These are phyloP conservation scores for Allium sativum DNA, from an alignment of 106 monocot species.

Conservation along the genomic window DNA sequence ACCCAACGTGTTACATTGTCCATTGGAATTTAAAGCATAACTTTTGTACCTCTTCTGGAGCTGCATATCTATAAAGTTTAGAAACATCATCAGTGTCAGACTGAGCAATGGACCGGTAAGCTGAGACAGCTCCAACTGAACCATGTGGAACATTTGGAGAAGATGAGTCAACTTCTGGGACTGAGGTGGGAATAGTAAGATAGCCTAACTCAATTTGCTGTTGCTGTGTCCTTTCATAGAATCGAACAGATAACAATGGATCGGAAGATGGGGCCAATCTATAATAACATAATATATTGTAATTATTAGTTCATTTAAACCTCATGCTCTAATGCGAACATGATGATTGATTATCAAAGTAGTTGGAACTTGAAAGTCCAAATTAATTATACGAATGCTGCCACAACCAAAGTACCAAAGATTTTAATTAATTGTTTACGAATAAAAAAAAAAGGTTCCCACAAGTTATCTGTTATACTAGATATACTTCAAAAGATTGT, in stretches of 20 bases:
- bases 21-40: not conserved
- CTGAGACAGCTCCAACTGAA: slow-evolving; percentile 76
- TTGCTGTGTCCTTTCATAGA: slow-evolving; percentile 74
- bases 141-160: slow-evolving; percentile 39
- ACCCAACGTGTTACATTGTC: not conserved
- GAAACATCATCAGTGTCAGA: slow-evolving; percentile 64
- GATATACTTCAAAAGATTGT: no score
- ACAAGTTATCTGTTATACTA: no score
- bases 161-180: slow-evolving; percentile 13
- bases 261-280: slow-evolving; percentile 76
- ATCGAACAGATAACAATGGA: slow-evolving; percentile 50
- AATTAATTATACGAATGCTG: no score
- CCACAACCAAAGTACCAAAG: no score
- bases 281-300: slow-evolving; percentile 3
- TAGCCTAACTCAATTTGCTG: slow-evolving; percentile 80
- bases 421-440: no score
- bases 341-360: no score
- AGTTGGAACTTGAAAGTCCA: no score
- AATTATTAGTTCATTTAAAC: not conserved
- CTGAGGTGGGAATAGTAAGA: slow-evolving; percentile 40
- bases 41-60: slow-evolving; percentile 84
- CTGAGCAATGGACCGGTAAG: slow-evolving; percentile 77
- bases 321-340: no score
- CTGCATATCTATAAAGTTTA: slow-evolving; percentile 74
- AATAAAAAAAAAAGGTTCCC: no score